Percentiles rank a stretch among this genome's conserved stretches.
Evolutionary conservation across 129 eudicot species (phyloP).

Genomic region (Centaurea solstitialis): DNA sequence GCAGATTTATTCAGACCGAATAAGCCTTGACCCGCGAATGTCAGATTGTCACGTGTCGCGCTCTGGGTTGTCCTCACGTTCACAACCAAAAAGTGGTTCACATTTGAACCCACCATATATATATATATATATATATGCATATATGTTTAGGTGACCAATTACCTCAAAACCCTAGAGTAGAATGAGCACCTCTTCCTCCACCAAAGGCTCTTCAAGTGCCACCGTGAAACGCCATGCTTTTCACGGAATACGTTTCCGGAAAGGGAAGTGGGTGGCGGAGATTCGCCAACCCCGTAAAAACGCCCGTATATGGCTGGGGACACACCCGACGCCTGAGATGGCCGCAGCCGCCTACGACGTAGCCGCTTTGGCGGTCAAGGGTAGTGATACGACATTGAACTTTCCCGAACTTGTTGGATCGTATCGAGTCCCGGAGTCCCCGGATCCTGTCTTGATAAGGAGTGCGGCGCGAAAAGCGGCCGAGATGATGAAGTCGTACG

Average conservation of each 20-base stretch:
- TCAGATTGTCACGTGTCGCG: too few species aligned
- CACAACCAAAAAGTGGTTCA: too few species aligned
- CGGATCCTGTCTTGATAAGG: slow-evolving; percentile 35
- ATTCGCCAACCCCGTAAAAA: slow-evolving; percentile 54
- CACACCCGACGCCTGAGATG: slow-evolving; percentile 54
- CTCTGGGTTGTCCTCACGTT: too few species aligned
- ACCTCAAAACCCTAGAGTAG: too few species aligned
- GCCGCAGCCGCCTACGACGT: slow-evolving; percentile 58
- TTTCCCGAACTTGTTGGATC: slow-evolving; percentile 27
- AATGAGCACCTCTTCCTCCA: slow-evolving; percentile 22
- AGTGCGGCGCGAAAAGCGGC: slow-evolving; percentile 44
- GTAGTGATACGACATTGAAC: slow-evolving; percentile 35
- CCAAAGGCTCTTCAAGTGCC: too few species aligned
- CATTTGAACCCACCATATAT: too few species aligned
- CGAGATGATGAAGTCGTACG: slow-evolving; percentile 16
- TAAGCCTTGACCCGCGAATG: too few species aligned
- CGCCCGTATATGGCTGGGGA: slow-evolving; percentile 52
- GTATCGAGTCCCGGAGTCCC: slow-evolving; percentile 14
- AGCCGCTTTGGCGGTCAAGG: slow-evolving; percentile 46
- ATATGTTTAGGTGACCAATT: too few species aligned
- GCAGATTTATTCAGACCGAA: too few species aligned
- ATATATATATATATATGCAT: too few species aligned
- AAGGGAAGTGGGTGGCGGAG: slow-evolving; percentile 57
- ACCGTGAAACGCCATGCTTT: slow-evolving; percentile 33
- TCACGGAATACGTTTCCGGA: slow-evolving; percentile 44